Evolutionary conservation across 164 flowering plant genomes (phyloP).

Genomic region (Chimonanthus salicifolius): DNA sequence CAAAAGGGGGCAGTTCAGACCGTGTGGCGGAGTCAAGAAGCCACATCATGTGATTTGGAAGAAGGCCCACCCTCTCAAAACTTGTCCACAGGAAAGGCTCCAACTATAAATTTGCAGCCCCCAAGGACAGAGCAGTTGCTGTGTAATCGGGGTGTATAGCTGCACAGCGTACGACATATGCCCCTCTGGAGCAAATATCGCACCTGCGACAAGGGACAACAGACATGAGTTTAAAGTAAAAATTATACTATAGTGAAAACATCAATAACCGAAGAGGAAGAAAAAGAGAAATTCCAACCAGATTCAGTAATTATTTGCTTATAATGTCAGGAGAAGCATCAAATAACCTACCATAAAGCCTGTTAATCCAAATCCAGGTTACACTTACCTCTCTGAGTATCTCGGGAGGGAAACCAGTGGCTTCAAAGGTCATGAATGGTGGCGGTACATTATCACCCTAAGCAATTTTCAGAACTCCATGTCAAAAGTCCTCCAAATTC

Average conservation of each 20-base stretch:
- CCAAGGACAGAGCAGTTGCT: slow-evolving; percentile 62
- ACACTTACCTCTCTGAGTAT: slow-evolving; percentile 68
- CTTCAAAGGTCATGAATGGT: slow-evolving; percentile 80
- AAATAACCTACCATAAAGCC: neutral
- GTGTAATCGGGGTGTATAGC: slow-evolving; percentile 50
- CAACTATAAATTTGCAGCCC: slow-evolving; percentile 79
- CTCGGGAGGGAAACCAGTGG: slow-evolving; percentile 75
- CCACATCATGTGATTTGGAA: slow-evolving; percentile 63
- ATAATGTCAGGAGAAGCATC: neutral
- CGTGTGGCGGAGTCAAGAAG: slow-evolving; percentile 57
- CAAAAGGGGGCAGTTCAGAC: slow-evolving; percentile 68
- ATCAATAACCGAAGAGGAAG: neutral
- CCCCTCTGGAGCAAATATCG: slow-evolving; percentile 99
- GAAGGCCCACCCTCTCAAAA: slow-evolving; percentile 61
- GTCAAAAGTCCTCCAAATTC: slow-evolving; percentile 11
- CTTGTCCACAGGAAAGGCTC: slow-evolving; percentile 61
- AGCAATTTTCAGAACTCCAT: slow-evolving; percentile 17
- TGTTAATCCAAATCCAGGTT: neutral
- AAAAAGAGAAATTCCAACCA: slow-evolving; percentile 3
- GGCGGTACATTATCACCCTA: slow-evolving; percentile 84
- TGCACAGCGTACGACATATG: slow-evolving; percentile 99
- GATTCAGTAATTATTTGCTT: slow-evolving; percentile 4
- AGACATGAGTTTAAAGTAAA: slow-evolving; percentile 30
- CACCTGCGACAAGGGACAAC: slow-evolving; percentile 90
- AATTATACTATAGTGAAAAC: slow-evolving; percentile 4